Evolutionary conservation across 2,329 filamentous ascomycete species (phyloP), one percentile per base, ranked within the genome.

Genomic region (Sporothrix schenckii): DNA sequence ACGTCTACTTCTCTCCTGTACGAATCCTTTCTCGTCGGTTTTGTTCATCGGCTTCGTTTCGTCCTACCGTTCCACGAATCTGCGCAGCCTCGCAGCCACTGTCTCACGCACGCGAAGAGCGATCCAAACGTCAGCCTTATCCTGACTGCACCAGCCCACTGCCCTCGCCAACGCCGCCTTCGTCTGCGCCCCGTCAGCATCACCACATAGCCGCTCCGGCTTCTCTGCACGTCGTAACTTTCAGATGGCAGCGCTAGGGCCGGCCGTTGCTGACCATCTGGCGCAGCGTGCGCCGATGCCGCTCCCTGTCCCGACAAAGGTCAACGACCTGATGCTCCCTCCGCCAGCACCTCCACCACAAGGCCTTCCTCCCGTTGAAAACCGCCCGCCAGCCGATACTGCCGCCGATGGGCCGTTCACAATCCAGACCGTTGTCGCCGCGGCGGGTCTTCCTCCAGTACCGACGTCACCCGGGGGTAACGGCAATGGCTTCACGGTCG

Each of bases 351-450:
- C 70, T 6, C 70, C 66, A 58, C 58, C 66, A 39, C 66, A 68
- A 21, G 66, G 56, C 5, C 56, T 71, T 6, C 69, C 69, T 21
- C 65, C 69, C 13, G 65, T 65, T 34, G 68, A n/a, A 13, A 68
- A 39, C 49, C 49, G 21, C 4, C 47, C 58, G 49, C 34, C 49
- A 49, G 54, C 63, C 19, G 53, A 21, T 5, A 53, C 50, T 2
- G 41, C 47, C 19, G 53, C 44, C 54, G 24, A 60, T 14, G 47
- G n/a, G 14, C 21, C 61, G 30, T 71, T 70, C 44, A 69, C 71
- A 4, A 74, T 73, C 44, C 70, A 73, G 69, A 74, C 73, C 1
- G 68, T 73, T 9, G 72, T 47, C 44, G 58, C 47, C 10, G 66
- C 44, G n/a, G 27, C 44, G 11, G 61, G 61, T n/a, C 41, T 50